Conservation (phyloP, 495 filamentous ascomycete species). For the Aspergillus indologenus region DNA sequence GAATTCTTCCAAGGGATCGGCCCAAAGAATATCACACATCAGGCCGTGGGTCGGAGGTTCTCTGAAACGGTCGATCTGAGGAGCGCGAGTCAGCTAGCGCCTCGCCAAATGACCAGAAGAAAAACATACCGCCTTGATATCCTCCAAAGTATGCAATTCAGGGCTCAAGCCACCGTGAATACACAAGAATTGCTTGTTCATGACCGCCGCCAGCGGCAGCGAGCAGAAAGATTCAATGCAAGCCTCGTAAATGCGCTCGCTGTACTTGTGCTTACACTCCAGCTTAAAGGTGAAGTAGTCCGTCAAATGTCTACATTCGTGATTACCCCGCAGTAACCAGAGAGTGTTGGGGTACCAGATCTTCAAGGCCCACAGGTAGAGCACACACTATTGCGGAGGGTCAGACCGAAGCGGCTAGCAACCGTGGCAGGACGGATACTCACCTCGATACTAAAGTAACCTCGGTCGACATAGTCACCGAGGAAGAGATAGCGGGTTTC, state of each 20-base stretch:
- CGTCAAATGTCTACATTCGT: constrained; percentile 97
- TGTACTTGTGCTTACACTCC: constrained; percentile 99
- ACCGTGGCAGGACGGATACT: constrained; percentile 10
- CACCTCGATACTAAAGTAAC: constrained; percentile 97
- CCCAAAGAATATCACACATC: constrained; percentile 99
- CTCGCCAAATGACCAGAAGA: not conserved
- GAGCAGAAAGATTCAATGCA: constrained; percentile 98
- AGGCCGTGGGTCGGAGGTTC: constrained; percentile 95
- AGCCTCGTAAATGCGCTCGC: constrained; percentile 91
- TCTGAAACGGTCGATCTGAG: constrained; percentile 92
- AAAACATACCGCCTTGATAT: constrained; percentile 73
- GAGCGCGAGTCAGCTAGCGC: constrained; percentile 1
- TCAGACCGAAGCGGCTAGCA: constrained; percentile 14
- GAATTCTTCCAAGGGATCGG: constrained; percentile 98
- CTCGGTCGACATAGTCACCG: constrained; percentile 95
- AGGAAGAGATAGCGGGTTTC: constrained; percentile 96
- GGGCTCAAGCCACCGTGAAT: constrained; percentile 96
- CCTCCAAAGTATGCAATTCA: constrained; percentile 91
- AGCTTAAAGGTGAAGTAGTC: constrained; percentile 99
- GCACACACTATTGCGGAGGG: constrained; percentile 62
- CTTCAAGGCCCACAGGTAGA: constrained; percentile 97
- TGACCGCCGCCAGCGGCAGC: constrained; percentile 89
- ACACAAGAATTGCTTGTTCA: constrained; percentile 99
- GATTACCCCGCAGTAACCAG: constrained; percentile 95
- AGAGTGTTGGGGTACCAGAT: constrained; percentile 98